Percentiles rank a stretch among this genome's conserved stretches.
Evolutionary conservation across 805 yeast species (phyloP).

Genomic region (Candida pseudofarinosa): DNA sequence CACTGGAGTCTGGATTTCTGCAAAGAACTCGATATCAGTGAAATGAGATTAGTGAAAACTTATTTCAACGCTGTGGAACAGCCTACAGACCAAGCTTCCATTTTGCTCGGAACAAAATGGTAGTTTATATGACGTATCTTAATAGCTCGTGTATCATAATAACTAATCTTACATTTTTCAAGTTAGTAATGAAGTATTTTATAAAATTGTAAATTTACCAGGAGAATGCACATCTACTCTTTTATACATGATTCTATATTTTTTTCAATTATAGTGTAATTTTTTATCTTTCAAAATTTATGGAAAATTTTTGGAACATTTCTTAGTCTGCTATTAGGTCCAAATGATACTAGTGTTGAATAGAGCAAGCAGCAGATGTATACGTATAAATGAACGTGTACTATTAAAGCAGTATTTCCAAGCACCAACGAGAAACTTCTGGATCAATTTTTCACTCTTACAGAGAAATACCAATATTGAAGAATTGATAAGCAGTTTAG

Average conservation of each 20-base stretch:
- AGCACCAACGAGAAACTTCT: background rate
- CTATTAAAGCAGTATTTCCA: background rate
- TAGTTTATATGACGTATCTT: constrained; percentile 13
- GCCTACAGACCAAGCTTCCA: constrained; percentile 44
- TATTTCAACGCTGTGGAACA: constrained; percentile 49
- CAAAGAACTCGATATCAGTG: constrained; percentile 22
- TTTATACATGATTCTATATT: no score
- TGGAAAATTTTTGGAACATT: no score
- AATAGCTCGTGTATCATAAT: no score
- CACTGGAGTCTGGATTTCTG: constrained; percentile 20
- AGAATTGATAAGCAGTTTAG: background rate
- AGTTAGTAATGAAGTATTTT: no score
- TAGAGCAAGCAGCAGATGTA: background rate
- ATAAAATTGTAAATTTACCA: no score
- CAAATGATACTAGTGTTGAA: background rate
- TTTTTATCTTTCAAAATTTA: no score
- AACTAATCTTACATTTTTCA: no score
- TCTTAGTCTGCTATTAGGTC: no score
- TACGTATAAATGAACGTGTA: background rate
- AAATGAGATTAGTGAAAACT: constrained; percentile 40
- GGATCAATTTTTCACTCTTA: background rate
- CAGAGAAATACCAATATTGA: background rate
- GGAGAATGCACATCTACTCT: no score
- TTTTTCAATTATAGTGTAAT: no score
- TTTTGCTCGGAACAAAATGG: constrained; percentile 57